Conservation (phyloP, 192 early-diverging fungal genomes). For the Backusella luteola region DNA sequence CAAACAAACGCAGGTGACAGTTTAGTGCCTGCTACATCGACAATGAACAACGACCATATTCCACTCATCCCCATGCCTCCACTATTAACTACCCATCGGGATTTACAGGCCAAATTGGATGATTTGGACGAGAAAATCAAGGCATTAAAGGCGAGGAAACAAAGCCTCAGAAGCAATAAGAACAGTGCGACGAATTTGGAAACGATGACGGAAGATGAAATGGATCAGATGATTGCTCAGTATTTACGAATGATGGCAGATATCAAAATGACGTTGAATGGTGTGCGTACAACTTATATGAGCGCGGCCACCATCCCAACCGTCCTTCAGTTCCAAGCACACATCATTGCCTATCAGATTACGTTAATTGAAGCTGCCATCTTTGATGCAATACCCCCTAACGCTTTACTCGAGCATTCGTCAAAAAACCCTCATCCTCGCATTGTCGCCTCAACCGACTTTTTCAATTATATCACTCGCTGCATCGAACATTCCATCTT, state of each 20-base stretch:
- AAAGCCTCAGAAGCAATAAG: background rate
- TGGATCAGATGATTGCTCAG: slow-evolving; percentile 46
- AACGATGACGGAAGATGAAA: slow-evolving; percentile 29
- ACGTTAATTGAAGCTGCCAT: slow-evolving; percentile 69
- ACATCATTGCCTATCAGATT: slow-evolving; percentile 68
- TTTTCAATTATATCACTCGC: slow-evolving; percentile 80
- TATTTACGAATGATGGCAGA: slow-evolving; percentile 43
- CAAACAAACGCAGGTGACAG: slow-evolving; percentile 49
- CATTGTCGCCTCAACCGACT: slow-evolving; percentile 68
- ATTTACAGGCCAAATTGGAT: slow-evolving; percentile 44
- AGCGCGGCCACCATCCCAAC: slow-evolving; percentile 53
- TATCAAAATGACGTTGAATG: slow-evolving; percentile 52
- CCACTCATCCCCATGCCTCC: slow-evolving; percentile 59
- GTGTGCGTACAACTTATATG: slow-evolving; percentile 48
- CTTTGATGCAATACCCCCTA: slow-evolving; percentile 61
- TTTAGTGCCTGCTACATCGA: slow-evolving; percentile 30
- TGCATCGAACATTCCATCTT: slow-evolving; percentile 72
- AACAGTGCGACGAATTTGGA: background rate
- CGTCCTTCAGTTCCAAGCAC: slow-evolving; percentile 58
- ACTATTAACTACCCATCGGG: slow-evolving; percentile 47
- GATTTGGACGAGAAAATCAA: slow-evolving; percentile 37
- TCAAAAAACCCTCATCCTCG: slow-evolving; percentile 60
- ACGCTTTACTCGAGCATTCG: slow-evolving; percentile 60
- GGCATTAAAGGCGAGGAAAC: slow-evolving; percentile 26
- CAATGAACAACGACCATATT: slow-evolving; percentile 50